Base-by-base conservation (phyloP, 2,329 filamentous ascomycete species). In the Claviceps capensis region DNA sequence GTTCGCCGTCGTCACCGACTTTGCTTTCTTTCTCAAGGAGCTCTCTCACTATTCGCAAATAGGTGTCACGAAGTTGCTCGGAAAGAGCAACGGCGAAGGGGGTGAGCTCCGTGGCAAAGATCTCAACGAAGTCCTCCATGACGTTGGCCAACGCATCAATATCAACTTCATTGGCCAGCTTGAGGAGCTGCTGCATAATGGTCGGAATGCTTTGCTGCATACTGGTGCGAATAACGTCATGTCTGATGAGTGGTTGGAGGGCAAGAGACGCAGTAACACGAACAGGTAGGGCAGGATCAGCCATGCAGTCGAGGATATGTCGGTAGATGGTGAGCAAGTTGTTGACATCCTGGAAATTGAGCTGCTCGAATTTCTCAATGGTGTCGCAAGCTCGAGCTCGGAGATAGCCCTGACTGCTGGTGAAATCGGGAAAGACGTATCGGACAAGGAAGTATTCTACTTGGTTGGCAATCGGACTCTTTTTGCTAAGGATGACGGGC, bases 51-150 rank as follows among this genome's bases (percentile, higher is more conserved):
- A 98, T 96, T 52, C 93, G 82, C 58, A 98, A 77, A 62, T 98
- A 98, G 0, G 93, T 98, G 63, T 98, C 93, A 44, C 91, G 84
- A 47, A 98, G 76, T 69, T 98, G 93, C 70, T 97, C 90, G 63
- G 89, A 95, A 4, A 98, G 76, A 4, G 93, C 93, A 36, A 98
- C 91, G 11, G 93, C 93, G 62, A 98, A 98, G 3, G 93, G 93
- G 5, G 93, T 97, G 47, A 98, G 78, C 66, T 98, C 93, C 2
- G 88, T 79, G n/a, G 93, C 91, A 64, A 98, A 98, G 2, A 97
- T 90, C 68, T 98, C 93, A 46, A 98, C 93, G 64, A 98, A 98
- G 64, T 98, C 93, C 69, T 98, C 93, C 93, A 98, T 98, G 41
- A 98, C 93, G 63, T 97, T 97, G 22, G 93, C 91, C 42, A 98